Base-by-base conservation (phyloP, 2,329 filamentous ascomycete species). In the Rutstroemia sp. region DNA sequence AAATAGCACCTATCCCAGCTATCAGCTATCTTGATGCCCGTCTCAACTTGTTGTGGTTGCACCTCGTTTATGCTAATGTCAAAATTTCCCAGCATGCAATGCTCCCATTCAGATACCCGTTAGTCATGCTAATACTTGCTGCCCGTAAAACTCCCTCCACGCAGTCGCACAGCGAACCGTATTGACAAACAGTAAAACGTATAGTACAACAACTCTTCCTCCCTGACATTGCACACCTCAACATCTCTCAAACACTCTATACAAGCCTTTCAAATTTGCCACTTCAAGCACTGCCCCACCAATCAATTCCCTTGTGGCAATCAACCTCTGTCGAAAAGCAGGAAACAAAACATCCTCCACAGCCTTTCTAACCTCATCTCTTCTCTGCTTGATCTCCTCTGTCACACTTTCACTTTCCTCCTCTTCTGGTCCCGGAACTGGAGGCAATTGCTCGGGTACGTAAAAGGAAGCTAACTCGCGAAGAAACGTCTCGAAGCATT, bases 181-280 rank as follows among this genome's bases (percentile, higher is more conserved):
- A 27, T 30, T 48, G 12, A 48, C 16, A 10, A n/a, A 23, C 45
- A 27, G 9, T 10, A 23, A 48, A 23, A 25, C 16, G 9, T 23
- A 48, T 21, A 10, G 5, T 19, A 45, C 7, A 54, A 37, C 3
- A 25, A 18, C 14, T 16, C 23, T 27, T 34, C 10, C 30, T 34
- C 12, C 25, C 25, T 8, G 25, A 8, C 25, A 6, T 27, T 27
- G 25, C 38, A 41, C 12, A 19, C 19, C 19, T 81, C 71, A 97
- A 71, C 94, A 97, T 54, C 94, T 77, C 73, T 99, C 94, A 77
- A 99, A 99, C 2, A 97, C 92, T 47, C 89, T 78, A 71, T 99
- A 99, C 57, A 99, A 70, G 0, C 92, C 91, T 71, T 96, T 97
- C 58, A 97, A 72, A 73, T 95, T 90, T 2, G 94, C 92, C 49